Base-by-base conservation (phyloP, 2,329 filamentous ascomycete genomes). In the Penicillium sp. region DNA sequence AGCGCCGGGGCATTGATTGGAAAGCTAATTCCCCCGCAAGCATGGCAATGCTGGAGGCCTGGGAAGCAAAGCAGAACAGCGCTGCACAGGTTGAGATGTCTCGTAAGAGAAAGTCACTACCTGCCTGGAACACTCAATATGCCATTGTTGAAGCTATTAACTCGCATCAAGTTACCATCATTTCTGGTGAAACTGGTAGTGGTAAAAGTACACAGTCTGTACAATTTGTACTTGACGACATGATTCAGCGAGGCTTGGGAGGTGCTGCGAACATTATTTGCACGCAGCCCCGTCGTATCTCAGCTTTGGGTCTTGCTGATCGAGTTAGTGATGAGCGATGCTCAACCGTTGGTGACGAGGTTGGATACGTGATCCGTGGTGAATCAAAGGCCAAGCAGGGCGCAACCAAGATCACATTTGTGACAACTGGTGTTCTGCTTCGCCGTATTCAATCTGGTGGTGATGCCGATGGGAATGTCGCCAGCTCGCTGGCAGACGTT, bases 201-300 rank as follows among this genome's bases (percentile, higher is more conserved):
- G 95, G 95, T 70, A 99, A 99, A 76, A 96, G 91, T 49, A 98
- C 95, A 0, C 95, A 99, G 73, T 95, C 92, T 2, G 92, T 98
- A 33, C 95, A 99, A 73, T 99, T 98, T 74, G 83, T 99, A 44
- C 81, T 99, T 1, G 95, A 99, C 68, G 91, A 98, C 66, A 80
- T 98, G 62, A 96, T 97, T 66, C 82, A 84, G 60, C 83, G 85
- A 46, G 85, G 88, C 8, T 81, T 96, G 9, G 95, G 93, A 2
- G 85, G 84, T 13, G 85, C 85, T 13, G 90, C 88, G 31, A 97
- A 96, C 69, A 96, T 99, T 61, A 87, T 99, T 59, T 96, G 96
- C 68, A 99, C 95, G 0, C 95, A 99, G 68, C 95, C 95, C 23
- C 87, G 95, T 57, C 86, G 95, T 72, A 98, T 99, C 60, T 97